phyloP scores from a whole-genome alignment of 306 rosid genomes.

The Amphicarpaea edgeworthii region DNA sequence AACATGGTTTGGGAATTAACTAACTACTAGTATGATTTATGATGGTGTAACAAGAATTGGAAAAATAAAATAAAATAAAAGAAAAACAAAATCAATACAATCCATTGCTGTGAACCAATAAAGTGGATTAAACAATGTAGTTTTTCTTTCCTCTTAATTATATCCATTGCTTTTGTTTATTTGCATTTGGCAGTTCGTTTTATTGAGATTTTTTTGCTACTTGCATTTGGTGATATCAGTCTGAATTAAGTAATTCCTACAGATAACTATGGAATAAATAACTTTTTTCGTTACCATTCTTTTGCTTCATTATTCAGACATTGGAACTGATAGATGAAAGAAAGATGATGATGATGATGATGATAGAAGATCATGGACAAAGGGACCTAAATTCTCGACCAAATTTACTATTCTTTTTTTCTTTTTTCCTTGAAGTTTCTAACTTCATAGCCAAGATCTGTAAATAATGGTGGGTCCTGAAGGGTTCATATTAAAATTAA shows the following conservation, averaged over 20 bases:
- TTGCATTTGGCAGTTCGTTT: constrained; percentile 6
- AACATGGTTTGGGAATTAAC: constrained; percentile 33
- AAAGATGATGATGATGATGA: constrained; percentile 25
- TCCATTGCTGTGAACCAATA: constrained; percentile 19
- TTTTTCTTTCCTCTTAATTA: neutral
- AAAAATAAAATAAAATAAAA: neutral
- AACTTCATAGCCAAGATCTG: constrained; percentile 22
- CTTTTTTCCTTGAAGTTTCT: neutral
- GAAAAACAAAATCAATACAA: neutral
- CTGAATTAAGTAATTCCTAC: neutral
- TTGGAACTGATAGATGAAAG: neutral
- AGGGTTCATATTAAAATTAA: constrained; percentile 37
- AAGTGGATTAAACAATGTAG: neutral
- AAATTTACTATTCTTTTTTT: neutral
- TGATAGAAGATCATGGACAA: constrained; percentile 1
- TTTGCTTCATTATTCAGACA: neutral
- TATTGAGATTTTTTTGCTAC: constrained; percentile 25
- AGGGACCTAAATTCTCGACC: constrained; percentile 12
- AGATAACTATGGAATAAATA: constrained; percentile 2
- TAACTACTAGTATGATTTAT: constrained; percentile 37
- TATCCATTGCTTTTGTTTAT: constrained; percentile 16
- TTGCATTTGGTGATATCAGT: constrained; percentile 1
- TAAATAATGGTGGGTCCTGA: constrained; percentile 28
- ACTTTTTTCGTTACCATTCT: neutral
- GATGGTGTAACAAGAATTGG: neutral